Evolutionary conservation across 345 rosid genomes (phyloP).

Genomic region (Hibiscus syriacus): DNA sequence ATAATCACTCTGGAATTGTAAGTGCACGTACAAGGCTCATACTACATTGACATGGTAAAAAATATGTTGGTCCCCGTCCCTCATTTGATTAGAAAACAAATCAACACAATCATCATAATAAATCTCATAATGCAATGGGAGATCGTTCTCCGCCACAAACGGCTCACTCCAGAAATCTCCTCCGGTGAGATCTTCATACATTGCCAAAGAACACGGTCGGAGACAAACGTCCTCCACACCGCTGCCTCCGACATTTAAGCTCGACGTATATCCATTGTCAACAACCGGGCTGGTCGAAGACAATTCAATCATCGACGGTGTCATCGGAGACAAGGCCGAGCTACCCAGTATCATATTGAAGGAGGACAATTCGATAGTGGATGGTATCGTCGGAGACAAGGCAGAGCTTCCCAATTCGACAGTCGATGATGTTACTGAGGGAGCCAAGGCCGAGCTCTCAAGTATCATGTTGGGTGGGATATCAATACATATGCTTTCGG

Average conservation of each 20-base stretch:
- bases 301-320: too few relatives aligned
- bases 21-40: too few relatives aligned
- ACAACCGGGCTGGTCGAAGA: background rate
- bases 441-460: slow-evolving; percentile 21
- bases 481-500: background rate
- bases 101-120: background rate
- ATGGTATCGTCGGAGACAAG: too few relatives aligned
- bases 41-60: too few relatives aligned
- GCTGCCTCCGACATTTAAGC: background rate
- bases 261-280: background rate
- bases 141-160: slow-evolving; percentile 18
- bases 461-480: background rate
- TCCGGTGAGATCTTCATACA: background rate
- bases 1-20: too few relatives aligned
- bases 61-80: background rate
- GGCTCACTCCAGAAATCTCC: slow-evolving; percentile 34
- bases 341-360: too few relatives aligned
- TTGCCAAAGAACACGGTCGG: background rate
- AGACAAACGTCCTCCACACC: background rate
- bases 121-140: background rate
- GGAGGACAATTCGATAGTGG: too few relatives aligned
- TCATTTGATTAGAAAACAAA: slow-evolving; percentile 11
- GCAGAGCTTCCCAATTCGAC: too few relatives aligned
- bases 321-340: too few relatives aligned
- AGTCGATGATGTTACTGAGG: slow-evolving; percentile 1